Base-by-base conservation (phyloP, 1,284 basidiomycete genomes). In the Phylloporus gajari region DNA sequence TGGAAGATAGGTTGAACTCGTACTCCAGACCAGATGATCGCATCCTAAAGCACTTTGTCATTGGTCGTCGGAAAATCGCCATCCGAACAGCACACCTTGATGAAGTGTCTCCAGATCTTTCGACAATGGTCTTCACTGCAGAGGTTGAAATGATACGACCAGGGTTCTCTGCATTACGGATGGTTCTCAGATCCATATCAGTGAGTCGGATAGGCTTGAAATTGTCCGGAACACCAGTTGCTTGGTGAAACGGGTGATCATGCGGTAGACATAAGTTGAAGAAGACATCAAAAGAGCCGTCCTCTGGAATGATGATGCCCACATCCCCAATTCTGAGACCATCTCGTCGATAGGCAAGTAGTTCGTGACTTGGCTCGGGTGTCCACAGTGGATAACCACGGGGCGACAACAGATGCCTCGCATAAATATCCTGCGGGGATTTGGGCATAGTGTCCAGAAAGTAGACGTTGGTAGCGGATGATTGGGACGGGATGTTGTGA, bases 281-380 rank as follows among this genome's bases (percentile, higher is more conserved):
- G 9, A 80, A 70, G 21, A 76, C 73, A 46, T 76, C 75, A 32
- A 80, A 80, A 9, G 65, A 72, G 3, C 80, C 80, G 13, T 71
- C 64, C 25, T 72, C 73, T 69, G 75, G 76, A 12, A 79, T 65
- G 17, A 76, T 64, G 15, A 70, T 44, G 8, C 78, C 77, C 44
- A 82, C 76, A 68, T 82, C 80, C 13, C 81, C 78, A 23, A 81
- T 80, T 32, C 58, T 68, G 27, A 78, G 70, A 40, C 53, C 74
- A 64, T 62, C 69, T 58, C 19, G 68, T 61, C 76, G 76, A 38
- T 73, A 70, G 5, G 65, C 58, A 4, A 75, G 77, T 27, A 81
- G 68, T 35, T 65, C 17, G 60, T 59, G 32, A 44, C 74, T 73
- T 11, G 77, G 77, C 40, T 78, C 75, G 32, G 80, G 81, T 12